A percentile compares a stretch with the other conserved stretches of the same genome.
Conservation (phyloP, 257 asterid genomes). For the Anisodus tanguticus region DNA sequence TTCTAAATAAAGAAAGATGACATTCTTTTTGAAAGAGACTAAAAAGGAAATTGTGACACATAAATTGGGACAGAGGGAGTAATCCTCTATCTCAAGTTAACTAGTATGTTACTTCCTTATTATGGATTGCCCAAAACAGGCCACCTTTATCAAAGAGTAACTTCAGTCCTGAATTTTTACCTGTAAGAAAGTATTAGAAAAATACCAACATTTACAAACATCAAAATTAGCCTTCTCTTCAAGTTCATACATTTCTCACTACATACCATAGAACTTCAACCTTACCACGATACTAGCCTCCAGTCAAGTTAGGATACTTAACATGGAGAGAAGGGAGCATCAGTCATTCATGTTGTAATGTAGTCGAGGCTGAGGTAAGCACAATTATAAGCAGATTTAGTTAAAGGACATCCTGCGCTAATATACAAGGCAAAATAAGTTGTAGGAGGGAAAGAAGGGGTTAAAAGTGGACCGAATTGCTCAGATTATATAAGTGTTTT, state of each 20-base stretch:
- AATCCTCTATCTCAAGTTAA: neutral
- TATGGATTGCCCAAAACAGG: neutral
- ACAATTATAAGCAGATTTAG: neutral
- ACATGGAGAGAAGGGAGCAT: neutral
- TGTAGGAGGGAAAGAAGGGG: neutral
- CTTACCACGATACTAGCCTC: neutral
- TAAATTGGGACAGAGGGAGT: too few species aligned
- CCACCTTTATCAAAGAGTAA: neutral
- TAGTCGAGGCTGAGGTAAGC: neutral
- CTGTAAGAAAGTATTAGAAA: too few species aligned
- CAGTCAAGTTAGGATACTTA: neutral
- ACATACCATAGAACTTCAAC: neutral
- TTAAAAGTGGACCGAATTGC: neutral
- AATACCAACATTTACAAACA: neutral
- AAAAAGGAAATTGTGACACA: too few species aligned
- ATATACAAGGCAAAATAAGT: neutral
- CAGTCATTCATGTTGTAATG: neutral
- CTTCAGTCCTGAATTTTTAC: neutral
- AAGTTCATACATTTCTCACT: neutral
- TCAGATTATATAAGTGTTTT: neutral
- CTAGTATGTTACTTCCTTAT: neutral
- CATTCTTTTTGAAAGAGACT: too few species aligned
- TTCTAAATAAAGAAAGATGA: too few species aligned
- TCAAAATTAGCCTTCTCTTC: neutral
- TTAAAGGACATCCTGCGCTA: neutral